Evolutionary conservation across 148 eudicot species (phyloP), one percentile per base, ranked within the genome.

Genomic region (Chenopodium suecicum): DNA sequence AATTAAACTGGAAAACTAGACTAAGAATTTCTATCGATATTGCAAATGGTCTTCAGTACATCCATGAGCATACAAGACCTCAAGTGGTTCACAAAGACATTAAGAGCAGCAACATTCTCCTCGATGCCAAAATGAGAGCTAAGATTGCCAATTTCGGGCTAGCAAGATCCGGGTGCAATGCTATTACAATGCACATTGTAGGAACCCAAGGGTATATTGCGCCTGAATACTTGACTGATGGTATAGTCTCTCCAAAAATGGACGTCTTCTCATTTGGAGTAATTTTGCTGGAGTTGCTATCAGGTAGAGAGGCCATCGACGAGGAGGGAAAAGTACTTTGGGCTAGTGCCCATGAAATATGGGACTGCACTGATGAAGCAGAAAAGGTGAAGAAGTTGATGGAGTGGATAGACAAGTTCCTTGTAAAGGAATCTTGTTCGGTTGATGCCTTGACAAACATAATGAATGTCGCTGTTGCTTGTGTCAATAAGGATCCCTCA

Each of bases 151-250:
- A 95, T 80, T 95, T 95, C 16, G 98, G 98, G 37, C 83, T 95
- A 56, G 98, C 98, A 16, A 93, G 88, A 78, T 93, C 98, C 0
- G 98, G 98, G 17, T 91, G 92, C 90, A 95, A 95, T 31, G 98
- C 98, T 58, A 95, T 93, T 44, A 95, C 98, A 9, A 90, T 88
- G 91, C 97, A 95, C 88, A 93, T 95, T 71, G 98, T 95, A 2
- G 98, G 98, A 27, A 93, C 98, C 7, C 96, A 95, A 71, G 98
- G 98, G 25, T 95, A 93, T 88, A 92, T 95, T 54, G 93, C 98
- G 14, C 98, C 98, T 0, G 98, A 95, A 68, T 95, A 95, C 68
- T 67, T 95, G 66, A 50, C 91, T 0, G 97, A 95, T 54, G 98
- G 98, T 14, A 86, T 93, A 2, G 98, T 95, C 56, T 92, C 98